These are phyloP conservation scores for Linum trigynum DNA, from an alignment of 345 rosid genomes.

Conservation along the genomic window DNA sequence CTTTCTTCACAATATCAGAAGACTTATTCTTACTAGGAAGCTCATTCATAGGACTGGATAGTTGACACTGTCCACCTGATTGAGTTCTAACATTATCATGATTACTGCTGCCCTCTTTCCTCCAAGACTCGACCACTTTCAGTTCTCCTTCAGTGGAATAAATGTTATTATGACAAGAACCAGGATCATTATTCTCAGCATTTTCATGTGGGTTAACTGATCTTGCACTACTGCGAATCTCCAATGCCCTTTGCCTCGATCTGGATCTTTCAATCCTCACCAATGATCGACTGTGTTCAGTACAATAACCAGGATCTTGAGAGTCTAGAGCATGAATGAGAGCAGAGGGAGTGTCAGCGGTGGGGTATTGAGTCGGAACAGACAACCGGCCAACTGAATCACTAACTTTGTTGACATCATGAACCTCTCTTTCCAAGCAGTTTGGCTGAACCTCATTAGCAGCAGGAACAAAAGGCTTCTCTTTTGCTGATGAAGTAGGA, in stretches of 20 bases:
- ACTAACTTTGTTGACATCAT: conserved; percentile 1
- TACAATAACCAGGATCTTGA: background rate
- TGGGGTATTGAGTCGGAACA: conserved; percentile 1
- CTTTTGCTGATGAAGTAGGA: no score
- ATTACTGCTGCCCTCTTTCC: background rate
- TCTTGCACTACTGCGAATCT: conserved; percentile 4
- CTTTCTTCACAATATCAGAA: no score
- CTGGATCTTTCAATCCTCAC: conserved; percentile 5
- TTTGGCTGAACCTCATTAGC: conserved; percentile 22
- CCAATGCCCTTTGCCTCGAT: background rate
- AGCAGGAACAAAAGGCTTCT: conserved; percentile 18
- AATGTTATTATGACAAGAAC: conserved; percentile 63
- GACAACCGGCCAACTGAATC: background rate
- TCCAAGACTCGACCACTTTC: conserved; percentile 15
- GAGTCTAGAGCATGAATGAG: background rate
- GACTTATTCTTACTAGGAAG: no score
- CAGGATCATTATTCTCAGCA: conserved; percentile 23
- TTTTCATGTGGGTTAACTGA: conserved; percentile 21
- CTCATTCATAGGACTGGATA: background rate
- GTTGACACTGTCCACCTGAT: no score
- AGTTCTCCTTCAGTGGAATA: conserved; percentile 64
- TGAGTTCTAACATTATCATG: no score
- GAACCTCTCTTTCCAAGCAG: conserved; percentile 15
- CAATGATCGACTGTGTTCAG: background rate
- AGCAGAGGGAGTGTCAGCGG: background rate